Evolutionary conservation across 2,329 filamentous ascomycete species (phyloP), one percentile per base, ranked within the genome.

Genomic region (Gremmenia infestans): DNA sequence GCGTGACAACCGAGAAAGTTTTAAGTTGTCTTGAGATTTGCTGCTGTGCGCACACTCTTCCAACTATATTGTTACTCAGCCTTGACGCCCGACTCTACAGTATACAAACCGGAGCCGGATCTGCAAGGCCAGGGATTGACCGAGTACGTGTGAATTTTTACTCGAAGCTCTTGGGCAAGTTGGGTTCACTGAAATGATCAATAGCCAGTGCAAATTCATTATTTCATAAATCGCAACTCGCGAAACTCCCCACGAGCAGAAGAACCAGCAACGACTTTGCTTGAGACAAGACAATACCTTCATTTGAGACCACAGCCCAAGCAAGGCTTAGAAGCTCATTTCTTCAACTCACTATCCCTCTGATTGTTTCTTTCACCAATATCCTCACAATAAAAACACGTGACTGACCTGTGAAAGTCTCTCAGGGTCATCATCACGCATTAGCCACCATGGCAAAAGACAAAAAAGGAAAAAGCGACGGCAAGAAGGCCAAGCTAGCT

Each of bases 401-500:
- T 45, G 37, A 39, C n/a, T n/a, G 14, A 39, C n/a, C 12, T n/a
- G 12, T n/a, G n/a, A 39, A 39, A 39, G 37, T 39, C 14, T 39
- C n/a, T n/a, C 37, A 17, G n/a, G n/a, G 14, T 39, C n/a, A 39
- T 39, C n/a, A n/a, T 39, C 14, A 17, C n/a, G 9, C 19, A 11
- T 32, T n/a, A n/a, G 5, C 12, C 45, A 62, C 47, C 25, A 80
- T 79, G 78, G 78, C 73, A 25, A 81, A 80, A 61, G 78, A 79
- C 58, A 80, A 81, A 65, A 81, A 80, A 63, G 65, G 64, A 22
- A 70, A 72, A 54, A 65, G 62, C 19, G 77, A 79, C 4, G 67
- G 74, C 63, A 80, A 80, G 66, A 79, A 79, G 69, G 76, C 77
- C 40, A 79, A 78, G 67, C 72, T 77, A 66, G 78, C 81, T 25